Conservation (phyloP, 73 alveolate species). For the Breviolum minutum region DNA sequence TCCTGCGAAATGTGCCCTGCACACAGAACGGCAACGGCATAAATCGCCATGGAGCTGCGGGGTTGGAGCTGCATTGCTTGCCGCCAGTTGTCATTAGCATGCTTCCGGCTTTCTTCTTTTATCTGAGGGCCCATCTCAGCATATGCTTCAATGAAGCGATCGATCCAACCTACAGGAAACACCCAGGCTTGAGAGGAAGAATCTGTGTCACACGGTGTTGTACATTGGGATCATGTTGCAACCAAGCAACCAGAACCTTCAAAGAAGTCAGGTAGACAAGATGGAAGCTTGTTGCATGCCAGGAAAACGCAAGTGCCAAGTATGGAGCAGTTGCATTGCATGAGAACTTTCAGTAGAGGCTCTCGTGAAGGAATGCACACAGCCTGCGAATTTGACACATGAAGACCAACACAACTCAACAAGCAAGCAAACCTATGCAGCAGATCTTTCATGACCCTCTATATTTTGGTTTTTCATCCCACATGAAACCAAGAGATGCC, state of each 20-base stretch:
- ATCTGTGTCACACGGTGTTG: background rate
- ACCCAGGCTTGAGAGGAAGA: background rate
- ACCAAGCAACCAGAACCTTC: conserved; percentile 2
- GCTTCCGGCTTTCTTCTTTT: background rate
- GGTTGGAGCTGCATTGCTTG: background rate
- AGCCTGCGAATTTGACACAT: too few relatives aligned
- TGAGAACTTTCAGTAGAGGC: background rate
- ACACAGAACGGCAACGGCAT: background rate
- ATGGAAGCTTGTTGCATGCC: background rate
- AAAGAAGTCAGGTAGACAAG: background rate
- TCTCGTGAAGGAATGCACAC: background rate
- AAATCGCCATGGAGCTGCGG: background rate
- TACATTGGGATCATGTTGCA: too few relatives aligned
- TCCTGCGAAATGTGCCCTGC: background rate
- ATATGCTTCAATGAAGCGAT: background rate
- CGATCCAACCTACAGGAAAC: conserved; percentile 6
- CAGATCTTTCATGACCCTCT: too few relatives aligned
- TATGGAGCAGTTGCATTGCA: background rate
- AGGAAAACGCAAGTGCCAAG: background rate
- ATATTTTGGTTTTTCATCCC: too few relatives aligned
- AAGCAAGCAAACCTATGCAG: background rate
- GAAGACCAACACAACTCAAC: background rate
- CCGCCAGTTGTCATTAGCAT: background rate
- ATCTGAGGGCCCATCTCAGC: background rate
- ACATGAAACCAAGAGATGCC: too few relatives aligned